phyloP scores from a whole-genome alignment of 2,329 filamentous ascomycete species.

The Dissoconium aciculare region DNA sequence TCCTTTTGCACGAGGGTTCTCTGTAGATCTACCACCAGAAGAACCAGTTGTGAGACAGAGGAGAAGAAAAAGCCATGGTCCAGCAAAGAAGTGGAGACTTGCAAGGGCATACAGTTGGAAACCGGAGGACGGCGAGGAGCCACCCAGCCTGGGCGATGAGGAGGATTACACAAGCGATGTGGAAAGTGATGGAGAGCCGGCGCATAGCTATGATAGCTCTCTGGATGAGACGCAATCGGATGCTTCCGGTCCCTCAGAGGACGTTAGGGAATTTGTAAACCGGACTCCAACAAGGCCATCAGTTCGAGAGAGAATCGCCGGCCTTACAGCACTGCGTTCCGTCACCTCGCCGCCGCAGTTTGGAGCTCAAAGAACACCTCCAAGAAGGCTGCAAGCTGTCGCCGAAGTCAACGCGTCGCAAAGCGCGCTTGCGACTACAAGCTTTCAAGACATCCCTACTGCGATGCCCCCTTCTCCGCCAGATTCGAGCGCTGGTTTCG shows the following conservation, averaged over 20 bases:
- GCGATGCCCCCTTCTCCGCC: slow-evolving; percentile 23
- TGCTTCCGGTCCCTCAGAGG: slow-evolving; percentile 4
- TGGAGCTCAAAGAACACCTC: slow-evolving; percentile 29
- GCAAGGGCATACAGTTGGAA: slow-evolving; percentile 32
- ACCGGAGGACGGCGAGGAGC: slow-evolving; percentile 26
- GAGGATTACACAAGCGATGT: background rate
- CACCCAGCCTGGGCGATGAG: slow-evolving; percentile 5
- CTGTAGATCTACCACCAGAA: slow-evolving; percentile 55
- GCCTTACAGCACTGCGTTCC: slow-evolving; percentile 16
- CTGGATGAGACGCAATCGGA: slow-evolving; percentile 8
- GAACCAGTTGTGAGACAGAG: slow-evolving; percentile 49
- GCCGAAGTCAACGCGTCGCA: slow-evolving; percentile 1
- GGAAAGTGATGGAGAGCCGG: background rate
- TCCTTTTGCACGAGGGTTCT: slow-evolving; percentile 67
- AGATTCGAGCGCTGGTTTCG: slow-evolving; percentile 21
- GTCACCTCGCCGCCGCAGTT: slow-evolving; percentile 29
- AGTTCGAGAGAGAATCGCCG: slow-evolving; percentile 12
- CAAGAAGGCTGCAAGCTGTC: slow-evolving; percentile 20
- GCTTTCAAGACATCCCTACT: slow-evolving; percentile 20
- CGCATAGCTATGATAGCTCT: slow-evolving; percentile 5
- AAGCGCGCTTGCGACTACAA: slow-evolving; percentile 6
- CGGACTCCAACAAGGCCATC: slow-evolving; percentile 11
- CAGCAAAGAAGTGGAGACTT: slow-evolving; percentile 37
- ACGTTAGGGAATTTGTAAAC: slow-evolving; percentile 8
- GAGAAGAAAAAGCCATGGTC: slow-evolving; percentile 50